Evolutionary conservation across 1,284 basidiomycete species (phyloP), one percentile per base, ranked within the genome.

Genomic region (Nidula niveotomentosa): DNA sequence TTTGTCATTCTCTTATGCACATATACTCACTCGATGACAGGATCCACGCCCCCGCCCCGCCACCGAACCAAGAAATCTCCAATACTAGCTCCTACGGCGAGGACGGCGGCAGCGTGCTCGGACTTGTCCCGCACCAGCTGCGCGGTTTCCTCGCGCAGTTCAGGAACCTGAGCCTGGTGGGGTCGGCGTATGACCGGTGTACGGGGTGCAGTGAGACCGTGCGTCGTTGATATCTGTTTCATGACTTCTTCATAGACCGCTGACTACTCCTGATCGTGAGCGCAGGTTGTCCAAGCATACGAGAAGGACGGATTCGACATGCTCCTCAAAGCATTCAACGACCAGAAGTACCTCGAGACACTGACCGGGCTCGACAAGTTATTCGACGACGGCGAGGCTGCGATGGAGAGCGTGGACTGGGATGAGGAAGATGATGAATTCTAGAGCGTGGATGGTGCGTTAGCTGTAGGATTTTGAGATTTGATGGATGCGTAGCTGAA

Each of bases 41-140:
- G 0, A 58, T 89, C 10, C 76, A 85, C 43, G 89, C 90, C 0
- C 83, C 86, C 0, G 83, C 90, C 78, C 80, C 6, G 74, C 73
- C 55, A 63, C 73, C 30, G 64, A 76, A 53, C 65, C 74, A 52
- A 56, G 52, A 62, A 44, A 49, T 60, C 49, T 12, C 35, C 8
- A 64, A 67, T 39, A 62, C 60, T 6, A 56, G 67, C 1, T 65
- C 71, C 13, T 65, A 68, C 18, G 67, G 68, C 48, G 65, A 69
- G 46, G 65, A 74, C 51, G 49, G 76, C 64, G 67, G 67, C 4
- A 76, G 91, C 68, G 76, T 92, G 0, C 81, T 98, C 1, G 96
- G 96, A 0, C 75, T 89, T 2, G 90, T 98, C 0, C 96, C 96
- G 1, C 97, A 99, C 69, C 96, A 98, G 68, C 76, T 99, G 5